These are phyloP conservation scores for Pelagomonas calceolata DNA, from an alignment of 108 stramenopile species.

Conservation along the genomic window DNA sequence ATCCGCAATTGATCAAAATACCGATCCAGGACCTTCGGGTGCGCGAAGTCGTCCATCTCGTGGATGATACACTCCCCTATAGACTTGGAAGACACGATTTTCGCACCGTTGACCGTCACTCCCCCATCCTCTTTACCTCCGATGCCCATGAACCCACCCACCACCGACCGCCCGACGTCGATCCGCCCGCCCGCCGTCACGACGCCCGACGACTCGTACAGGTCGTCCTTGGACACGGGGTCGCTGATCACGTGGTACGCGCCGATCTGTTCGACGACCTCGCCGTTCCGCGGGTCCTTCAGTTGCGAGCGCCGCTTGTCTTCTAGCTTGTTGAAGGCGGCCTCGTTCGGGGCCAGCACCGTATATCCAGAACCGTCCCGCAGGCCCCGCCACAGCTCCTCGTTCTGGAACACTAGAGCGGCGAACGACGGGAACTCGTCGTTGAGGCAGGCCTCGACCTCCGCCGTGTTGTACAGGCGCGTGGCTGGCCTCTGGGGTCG, in stretches of 20 bases:
- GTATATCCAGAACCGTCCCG: constrained; percentile 35
- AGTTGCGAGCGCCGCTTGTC: constrained; percentile 48
- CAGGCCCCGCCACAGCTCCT: too few species aligned
- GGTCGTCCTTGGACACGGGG: constrained; percentile 39
- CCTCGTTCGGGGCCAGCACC: constrained; percentile 57
- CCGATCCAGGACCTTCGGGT: constrained; percentile 56
- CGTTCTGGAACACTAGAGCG: too few species aligned
- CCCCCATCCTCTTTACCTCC: constrained; percentile 62
- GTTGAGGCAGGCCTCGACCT: too few species aligned
- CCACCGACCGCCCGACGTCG: constrained; percentile 40
- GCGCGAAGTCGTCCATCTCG: constrained; percentile 56
- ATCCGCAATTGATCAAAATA: constrained; percentile 64
- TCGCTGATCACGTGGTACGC: constrained; percentile 57
- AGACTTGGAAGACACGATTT: constrained; percentile 42
- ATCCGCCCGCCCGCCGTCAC: constrained; percentile 55
- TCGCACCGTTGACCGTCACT: constrained; percentile 44
- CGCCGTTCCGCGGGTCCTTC: constrained; percentile 55
- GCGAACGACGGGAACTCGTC: too few species aligned
- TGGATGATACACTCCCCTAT: constrained; percentile 48
- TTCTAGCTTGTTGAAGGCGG: constrained; percentile 48
- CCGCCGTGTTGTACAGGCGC: too few species aligned
- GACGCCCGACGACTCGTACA: constrained; percentile 53
- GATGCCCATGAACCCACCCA: constrained; percentile 58
- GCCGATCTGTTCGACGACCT: constrained; percentile 56
- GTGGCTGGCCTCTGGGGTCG: too few species aligned